A percentile compares a stretch with the other conserved stretches of the same genome.
phyloP scores from a whole-genome alignment of 768 basidiomycete species.

The Aureoboletus auriporus region DNA sequence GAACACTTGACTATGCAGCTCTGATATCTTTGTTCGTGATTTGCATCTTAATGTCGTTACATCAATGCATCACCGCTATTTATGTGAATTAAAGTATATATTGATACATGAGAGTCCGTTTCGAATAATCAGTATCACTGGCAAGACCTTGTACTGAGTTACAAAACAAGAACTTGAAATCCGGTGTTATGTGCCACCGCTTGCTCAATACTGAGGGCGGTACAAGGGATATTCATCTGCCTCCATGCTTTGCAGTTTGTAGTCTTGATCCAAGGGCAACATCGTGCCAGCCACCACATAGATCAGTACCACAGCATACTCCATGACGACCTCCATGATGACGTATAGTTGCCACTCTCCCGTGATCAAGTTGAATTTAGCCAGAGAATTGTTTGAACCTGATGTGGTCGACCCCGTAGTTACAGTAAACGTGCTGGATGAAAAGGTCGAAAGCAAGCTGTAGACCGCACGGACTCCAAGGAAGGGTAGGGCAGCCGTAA shows the following conservation, averaged over 20 bases:
- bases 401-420: slow-evolving; percentile 20
- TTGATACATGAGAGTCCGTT: no score
- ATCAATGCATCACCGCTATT: not conserved
- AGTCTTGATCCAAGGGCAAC: slow-evolving; percentile 32
- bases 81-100: not conserved
- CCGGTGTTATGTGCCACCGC: not conserved
- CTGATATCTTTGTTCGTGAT: slow-evolving; percentile 39
- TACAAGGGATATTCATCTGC: slow-evolving; percentile 32
- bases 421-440: slow-evolving; percentile 37
- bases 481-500: slow-evolving; percentile 55
- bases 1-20: slow-evolving; percentile 75
- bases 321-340: slow-evolving; percentile 57
- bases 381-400: slow-evolving; percentile 30
- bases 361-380: slow-evolving; percentile 52
- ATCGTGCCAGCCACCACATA: slow-evolving; percentile 33
- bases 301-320: slow-evolving; percentile 47
- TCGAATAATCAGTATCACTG: no score
- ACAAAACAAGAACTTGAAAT: not conserved
- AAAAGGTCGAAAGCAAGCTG: slow-evolving; percentile 55
- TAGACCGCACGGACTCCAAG: slow-evolving; percentile 48
- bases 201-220: slow-evolving; percentile 28
- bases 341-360: slow-evolving; percentile 59
- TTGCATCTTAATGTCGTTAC: not conserved
- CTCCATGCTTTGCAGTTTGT: slow-evolving; percentile 12
- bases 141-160: no score